phyloP scores from a whole-genome alignment of 2,329 filamentous ascomycete species.

The Fonsecaea multimorphosa region DNA sequence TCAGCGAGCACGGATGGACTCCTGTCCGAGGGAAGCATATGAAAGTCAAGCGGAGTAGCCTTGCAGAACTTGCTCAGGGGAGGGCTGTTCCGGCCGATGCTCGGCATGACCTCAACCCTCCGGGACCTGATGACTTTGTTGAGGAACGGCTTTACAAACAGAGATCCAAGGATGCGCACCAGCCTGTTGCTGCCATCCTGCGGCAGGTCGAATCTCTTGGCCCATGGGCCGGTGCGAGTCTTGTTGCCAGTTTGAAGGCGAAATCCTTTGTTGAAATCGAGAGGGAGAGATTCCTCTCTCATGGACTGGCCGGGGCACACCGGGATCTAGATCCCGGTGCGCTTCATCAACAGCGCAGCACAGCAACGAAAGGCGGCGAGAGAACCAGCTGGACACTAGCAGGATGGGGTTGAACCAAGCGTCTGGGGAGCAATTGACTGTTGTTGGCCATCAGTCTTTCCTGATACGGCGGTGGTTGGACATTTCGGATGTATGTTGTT shows the following conservation, averaged over 20 bases:
- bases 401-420: constrained; percentile 50
- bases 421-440: background rate
- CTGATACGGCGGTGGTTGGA: background rate
- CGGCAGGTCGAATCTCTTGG: constrained; percentile 67
- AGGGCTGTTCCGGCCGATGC: constrained; percentile 32
- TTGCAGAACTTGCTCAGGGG: constrained; percentile 42
- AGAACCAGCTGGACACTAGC: constrained; percentile 58
- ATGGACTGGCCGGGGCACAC: constrained; percentile 55
- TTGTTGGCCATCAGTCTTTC: background rate
- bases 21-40: constrained; percentile 68
- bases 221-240: constrained; percentile 68
- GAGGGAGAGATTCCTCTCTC: constrained; percentile 65
- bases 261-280: constrained; percentile 69
- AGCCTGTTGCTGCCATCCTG: constrained; percentile 48
- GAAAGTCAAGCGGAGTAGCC: constrained; percentile 30
- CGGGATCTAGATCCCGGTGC: constrained; percentile 49
- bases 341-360: constrained; percentile 45
- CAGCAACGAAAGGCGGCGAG: constrained; percentile 47
- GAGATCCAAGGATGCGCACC: constrained; percentile 49
- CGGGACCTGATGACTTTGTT: constrained; percentile 62
- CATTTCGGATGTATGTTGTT: background rate
- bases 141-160: constrained; percentile 63
- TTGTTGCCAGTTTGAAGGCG: constrained; percentile 64
- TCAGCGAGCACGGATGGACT: constrained; percentile 76
- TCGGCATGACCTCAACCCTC: constrained; percentile 48